These are phyloP conservation scores for Barnettozyma vustinii DNA, from an alignment of 805 yeast species.

Conservation along the genomic window DNA sequence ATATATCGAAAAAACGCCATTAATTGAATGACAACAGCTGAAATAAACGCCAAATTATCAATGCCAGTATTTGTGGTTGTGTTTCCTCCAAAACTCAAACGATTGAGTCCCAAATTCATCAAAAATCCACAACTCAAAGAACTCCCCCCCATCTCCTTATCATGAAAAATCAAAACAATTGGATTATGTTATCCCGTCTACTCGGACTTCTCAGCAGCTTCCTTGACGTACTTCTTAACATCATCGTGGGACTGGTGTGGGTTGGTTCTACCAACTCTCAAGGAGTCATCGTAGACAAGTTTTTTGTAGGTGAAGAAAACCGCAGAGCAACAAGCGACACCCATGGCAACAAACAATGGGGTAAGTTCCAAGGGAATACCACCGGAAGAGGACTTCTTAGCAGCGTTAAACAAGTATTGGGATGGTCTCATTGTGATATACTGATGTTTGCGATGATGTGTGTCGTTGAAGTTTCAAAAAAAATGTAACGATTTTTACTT, in stretches of 20 bases:
- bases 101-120: neutral
- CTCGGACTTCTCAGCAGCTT: conserved; percentile 13
- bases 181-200: neutral
- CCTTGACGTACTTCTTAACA: conserved; percentile 24
- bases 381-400: conserved; percentile 31
- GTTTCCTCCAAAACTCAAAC: neutral
- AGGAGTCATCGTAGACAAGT: conserved; percentile 40
- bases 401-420: conserved; percentile 40
- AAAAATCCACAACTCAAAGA: neutral
- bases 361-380: conserved; percentile 50
- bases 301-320: conserved; percentile 48
- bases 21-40: neutral
- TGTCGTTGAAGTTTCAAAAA: neutral
- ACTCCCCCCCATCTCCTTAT: neutral
- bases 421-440: conserved; percentile 43
- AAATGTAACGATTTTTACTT: neutral
- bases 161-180: neutral
- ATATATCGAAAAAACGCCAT: conserved; percentile 4
- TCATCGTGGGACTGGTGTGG: conserved; percentile 31
- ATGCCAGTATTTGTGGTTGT: conserved; percentile 5
- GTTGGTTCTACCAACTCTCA: conserved; percentile 43
- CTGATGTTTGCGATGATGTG: neutral
- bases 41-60: neutral
- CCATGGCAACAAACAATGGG: conserved; percentile 53
- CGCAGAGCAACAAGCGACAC: conserved; percentile 47